Evolutionary conservation across 106 monocot species (phyloP).

Genomic region (Acorus calamus): DNA sequence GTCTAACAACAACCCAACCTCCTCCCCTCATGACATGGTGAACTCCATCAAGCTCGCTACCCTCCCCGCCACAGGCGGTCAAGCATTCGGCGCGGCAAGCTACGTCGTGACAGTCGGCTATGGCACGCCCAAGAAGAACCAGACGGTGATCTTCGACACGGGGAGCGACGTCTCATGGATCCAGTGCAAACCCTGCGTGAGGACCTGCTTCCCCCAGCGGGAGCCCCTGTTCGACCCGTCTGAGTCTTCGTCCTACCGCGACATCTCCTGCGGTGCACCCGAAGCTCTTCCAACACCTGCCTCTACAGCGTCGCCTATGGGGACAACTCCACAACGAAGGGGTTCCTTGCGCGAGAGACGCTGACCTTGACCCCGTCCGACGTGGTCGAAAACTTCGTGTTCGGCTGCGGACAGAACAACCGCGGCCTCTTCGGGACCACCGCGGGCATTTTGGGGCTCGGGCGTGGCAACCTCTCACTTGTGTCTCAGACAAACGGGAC

Average conservation of each 20-base stretch:
- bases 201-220: neutral
- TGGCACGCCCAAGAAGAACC: too few relatives aligned
- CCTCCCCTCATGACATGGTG: too few relatives aligned
- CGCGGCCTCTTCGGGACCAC: neutral
- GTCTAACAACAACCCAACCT: too few relatives aligned
- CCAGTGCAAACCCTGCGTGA: too few relatives aligned
- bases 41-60: too few relatives aligned
- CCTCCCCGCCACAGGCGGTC: too few relatives aligned
- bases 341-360: neutral
- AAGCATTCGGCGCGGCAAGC: too few relatives aligned
- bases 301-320: neutral
- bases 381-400: neutral
- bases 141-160: too few relatives aligned
- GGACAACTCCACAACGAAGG: neutral
- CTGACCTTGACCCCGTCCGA: neutral
- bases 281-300: neutral
- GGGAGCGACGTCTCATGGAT: too few relatives aligned
- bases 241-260: neutral
- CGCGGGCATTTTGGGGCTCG: neutral
- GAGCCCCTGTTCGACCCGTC: neutral
- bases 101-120: too few relatives aligned
- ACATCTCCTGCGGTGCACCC: neutral
- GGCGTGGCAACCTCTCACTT: neutral
- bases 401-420: conserved; percentile 1
- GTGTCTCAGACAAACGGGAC: neutral